Conservation (phyloP, 495 filamentous ascomycete species). For the Hypoxylon fragiforme region DNA sequence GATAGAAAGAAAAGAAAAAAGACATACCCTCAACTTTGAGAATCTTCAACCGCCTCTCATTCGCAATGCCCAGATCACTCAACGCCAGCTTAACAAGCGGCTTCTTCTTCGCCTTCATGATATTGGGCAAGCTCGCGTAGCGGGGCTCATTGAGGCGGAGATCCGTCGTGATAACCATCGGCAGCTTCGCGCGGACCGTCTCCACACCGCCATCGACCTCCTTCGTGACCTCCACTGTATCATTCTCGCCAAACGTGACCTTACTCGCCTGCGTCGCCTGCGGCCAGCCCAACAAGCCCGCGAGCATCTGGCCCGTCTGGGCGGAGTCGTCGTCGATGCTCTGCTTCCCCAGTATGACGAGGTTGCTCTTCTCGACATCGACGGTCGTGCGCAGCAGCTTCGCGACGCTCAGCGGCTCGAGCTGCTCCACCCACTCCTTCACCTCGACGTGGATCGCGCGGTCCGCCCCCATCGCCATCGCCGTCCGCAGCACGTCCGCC, state of each 20-base stretch:
- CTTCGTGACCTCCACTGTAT: slow-evolving; percentile 70
- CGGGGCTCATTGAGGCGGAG: slow-evolving; percentile 91
- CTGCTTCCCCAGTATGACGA: slow-evolving; percentile 95
- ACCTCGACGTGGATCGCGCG: slow-evolving; percentile 82
- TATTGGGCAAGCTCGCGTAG: slow-evolving; percentile 94
- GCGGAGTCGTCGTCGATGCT: slow-evolving; percentile 93
- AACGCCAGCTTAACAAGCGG: slow-evolving; percentile 87
- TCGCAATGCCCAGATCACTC: slow-evolving; percentile 76
- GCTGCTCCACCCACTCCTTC: slow-evolving; percentile 61
- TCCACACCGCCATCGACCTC: slow-evolving; percentile 97
- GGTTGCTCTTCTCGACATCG: slow-evolving; percentile 78
- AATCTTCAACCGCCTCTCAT: slow-evolving; percentile 77
- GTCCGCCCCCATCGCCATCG: slow-evolving; percentile 99
- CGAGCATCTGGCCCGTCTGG: slow-evolving; percentile 98
- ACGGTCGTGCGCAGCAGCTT: slow-evolving; percentile 83
- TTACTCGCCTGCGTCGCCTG: slow-evolving; percentile 92
- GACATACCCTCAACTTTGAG: slow-evolving; percentile 78
- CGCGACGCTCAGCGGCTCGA: slow-evolving; percentile 90
- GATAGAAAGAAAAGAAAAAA: slow-evolving; percentile 4
- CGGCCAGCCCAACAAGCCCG: slow-evolving; percentile 85
- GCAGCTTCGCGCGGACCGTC: slow-evolving; percentile 80
- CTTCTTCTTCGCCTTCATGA: slow-evolving; percentile 99
- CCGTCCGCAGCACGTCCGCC: slow-evolving; percentile 84
- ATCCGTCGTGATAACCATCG: slow-evolving; percentile 93
- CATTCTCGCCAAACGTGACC: slow-evolving; percentile 68